These are phyloP conservation scores for Noccaea bulbosa DNA, from an alignment of 345 rosid genomes.

Conservation along the genomic window DNA sequence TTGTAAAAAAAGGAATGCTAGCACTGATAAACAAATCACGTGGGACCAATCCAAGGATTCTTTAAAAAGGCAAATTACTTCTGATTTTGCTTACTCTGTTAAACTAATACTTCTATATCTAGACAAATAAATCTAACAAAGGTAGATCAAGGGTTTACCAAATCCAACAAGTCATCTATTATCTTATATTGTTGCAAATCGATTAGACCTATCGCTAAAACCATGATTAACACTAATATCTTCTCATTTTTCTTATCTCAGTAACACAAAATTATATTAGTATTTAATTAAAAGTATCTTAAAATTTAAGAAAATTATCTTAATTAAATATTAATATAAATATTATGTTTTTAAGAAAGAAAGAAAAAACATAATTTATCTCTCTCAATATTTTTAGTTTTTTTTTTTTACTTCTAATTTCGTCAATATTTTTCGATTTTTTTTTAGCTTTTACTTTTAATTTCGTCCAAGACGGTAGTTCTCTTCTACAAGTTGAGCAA, in stretches of 20 bases:
- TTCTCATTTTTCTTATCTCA: no score
- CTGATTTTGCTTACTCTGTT: neutral
- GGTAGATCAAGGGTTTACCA: neutral
- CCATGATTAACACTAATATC: no score
- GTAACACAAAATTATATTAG: no score
- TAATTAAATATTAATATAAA: no score
- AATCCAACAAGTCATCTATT: conserved; percentile 1
- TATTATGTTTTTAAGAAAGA: no score
- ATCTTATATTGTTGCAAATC: neutral
- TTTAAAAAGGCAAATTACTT: neutral
- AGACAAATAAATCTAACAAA: neutral
- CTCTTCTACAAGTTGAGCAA: neutral
- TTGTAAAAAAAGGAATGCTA: neutral
- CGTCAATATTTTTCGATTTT: neutral
- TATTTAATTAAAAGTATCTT: no score
- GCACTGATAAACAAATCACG: neutral
- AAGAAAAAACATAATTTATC: neutral
- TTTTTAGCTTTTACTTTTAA: conserved; percentile 1
- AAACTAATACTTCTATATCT: neutral
- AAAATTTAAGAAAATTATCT: no score
- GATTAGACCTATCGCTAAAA: no score
- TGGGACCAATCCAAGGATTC: neutral
- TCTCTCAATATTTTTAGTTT: neutral
- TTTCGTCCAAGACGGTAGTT: neutral
- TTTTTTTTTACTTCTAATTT: neutral